Percentiles rank a stretch among this genome's conserved stretches.
These are phyloP conservation scores for Babesia bigemina DNA, from an alignment of 169 alveolate genomes.

Conservation along the genomic window DNA sequence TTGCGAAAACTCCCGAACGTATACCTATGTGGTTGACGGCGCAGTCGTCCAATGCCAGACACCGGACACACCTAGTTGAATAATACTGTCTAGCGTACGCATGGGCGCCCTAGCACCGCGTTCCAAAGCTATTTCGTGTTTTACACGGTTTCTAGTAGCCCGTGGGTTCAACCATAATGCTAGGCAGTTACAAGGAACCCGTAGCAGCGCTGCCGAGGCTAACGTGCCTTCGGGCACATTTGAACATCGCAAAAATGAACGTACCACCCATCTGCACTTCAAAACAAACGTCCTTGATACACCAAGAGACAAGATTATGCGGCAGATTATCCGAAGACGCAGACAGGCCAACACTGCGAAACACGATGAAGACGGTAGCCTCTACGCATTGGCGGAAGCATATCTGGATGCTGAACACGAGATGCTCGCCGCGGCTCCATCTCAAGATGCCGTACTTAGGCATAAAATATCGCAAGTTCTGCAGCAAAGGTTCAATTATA, in stretches of 20 bases:
- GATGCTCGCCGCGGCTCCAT: slow-evolving; percentile 16
- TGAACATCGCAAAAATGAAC: not conserved
- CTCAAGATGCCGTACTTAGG: slow-evolving; percentile 11
- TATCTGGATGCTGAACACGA: slow-evolving; percentile 50
- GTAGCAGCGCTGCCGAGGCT: not conserved
- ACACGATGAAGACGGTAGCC: not conserved
- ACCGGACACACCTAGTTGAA: too few relatives aligned
- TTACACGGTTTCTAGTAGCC: not conserved
- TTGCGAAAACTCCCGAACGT: too few relatives aligned
- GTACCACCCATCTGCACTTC: not conserved
- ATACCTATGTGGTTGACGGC: too few relatives aligned
- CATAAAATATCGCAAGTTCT: slow-evolving; percentile 31
- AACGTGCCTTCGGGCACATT: slow-evolving; percentile 1
- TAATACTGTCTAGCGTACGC: not conserved
- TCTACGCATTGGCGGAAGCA: slow-evolving; percentile 41
- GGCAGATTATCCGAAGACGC: slow-evolving; percentile 17
- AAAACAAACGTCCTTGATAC: slow-evolving; percentile 15
- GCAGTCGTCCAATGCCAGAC: too few relatives aligned
- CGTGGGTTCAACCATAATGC: not conserved
- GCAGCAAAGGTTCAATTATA: slow-evolving; percentile 48
- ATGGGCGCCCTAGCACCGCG: not conserved
- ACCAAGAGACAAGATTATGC: slow-evolving; percentile 25
- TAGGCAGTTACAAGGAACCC: not conserved
- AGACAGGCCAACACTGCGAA: not conserved
- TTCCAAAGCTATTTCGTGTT: not conserved